Evolutionary conservation across 805 yeast species (phyloP), one percentile per base, ranked within the genome.

Genomic region (Hanseniaspora hatyaiensis): DNA sequence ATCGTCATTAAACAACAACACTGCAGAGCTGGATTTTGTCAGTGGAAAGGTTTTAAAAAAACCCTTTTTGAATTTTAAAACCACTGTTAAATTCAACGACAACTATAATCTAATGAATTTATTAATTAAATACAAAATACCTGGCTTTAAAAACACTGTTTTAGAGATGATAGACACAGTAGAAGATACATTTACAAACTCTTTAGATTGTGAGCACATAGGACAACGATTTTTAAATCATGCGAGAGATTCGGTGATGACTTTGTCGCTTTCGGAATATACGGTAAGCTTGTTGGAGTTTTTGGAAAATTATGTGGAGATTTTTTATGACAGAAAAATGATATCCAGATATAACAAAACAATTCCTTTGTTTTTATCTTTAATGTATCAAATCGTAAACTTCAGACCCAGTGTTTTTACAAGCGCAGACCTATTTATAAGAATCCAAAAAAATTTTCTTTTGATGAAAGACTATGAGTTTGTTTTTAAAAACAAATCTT

Each of bases 341-440:
- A 15, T 26, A 5, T 24, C 8, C n/a, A 9, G 15, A 12, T 28
- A 13, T 18, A 34, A 24, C 11, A 40, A 37, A 9, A 37, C 32
- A 0, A 65, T 78, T 3, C 92, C 92, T 1, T 80, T 77, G 56
- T 52, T 82, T 12, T 56, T 80, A 2, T 68, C 82, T 0, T 54
- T 82, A 33, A 63, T 81, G 32, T 76, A 76, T 53, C 73, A 74
- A 44, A 56, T 76, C 1, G 59, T 80, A 5, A 68, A 61, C 18
- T 83, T 77, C 60, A 67, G 83, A 56, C 79, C 83, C 1, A 72
- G 74, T 49, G 87, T 89, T 0, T 67, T 79, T 1, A 65, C 64
- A 18, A 60, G 55, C 31, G 55, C 58, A 12, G 64, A 70, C 20
- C 63, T 67, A 53, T 67, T 56, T 42, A 56, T 57, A 33, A 47